Conservation (phyloP, 2,329 filamentous ascomycete species). For the Ophiostoma ips region DNA sequence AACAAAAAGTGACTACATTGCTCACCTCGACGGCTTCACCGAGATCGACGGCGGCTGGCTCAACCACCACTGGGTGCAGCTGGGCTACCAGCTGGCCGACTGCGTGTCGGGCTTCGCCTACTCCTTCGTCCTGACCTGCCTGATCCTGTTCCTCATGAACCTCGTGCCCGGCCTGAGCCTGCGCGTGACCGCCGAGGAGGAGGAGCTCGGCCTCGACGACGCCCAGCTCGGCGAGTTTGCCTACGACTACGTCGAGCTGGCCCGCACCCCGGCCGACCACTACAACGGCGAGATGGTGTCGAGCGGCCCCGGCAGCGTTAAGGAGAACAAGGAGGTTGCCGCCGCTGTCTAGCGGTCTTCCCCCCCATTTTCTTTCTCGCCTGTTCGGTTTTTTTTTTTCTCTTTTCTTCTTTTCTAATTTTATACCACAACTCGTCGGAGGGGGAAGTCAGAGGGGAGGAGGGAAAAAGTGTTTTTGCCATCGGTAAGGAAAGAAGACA, state of each 20-base stretch:
- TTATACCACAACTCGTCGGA: not conserved
- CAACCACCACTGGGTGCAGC: conserved; percentile 70
- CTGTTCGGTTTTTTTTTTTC: not conserved
- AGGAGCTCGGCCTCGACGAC: conserved; percentile 76
- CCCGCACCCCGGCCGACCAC: conserved; percentile 24
- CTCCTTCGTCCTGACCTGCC: conserved; percentile 62
- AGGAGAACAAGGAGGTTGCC: conserved; percentile 8
- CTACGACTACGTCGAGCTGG: conserved; percentile 87
- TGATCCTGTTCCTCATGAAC: conserved; percentile 72
- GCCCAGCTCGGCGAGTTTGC: conserved; percentile 87
- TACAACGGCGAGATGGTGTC: conserved; percentile 8
- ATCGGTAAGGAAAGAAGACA: no score
- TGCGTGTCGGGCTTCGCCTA: conserved; percentile 63
- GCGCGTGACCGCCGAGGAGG: conserved; percentile 61
- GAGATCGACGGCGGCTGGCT: conserved; percentile 66
- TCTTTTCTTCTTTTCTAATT: not conserved
- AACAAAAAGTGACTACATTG: conserved; percentile 65
- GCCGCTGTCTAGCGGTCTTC: not conserved
- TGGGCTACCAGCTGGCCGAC: conserved; percentile 73
- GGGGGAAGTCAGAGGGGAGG: no score
- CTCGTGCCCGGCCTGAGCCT: conserved; percentile 63
- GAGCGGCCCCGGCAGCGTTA: conserved; percentile 7
- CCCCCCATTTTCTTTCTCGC: not conserved
- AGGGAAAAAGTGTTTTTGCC: not conserved
- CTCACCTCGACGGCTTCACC: conserved; percentile 58